These are phyloP conservation scores for Acacia concinna DNA, from an alignment of 331 rosid genomes.

Conservation along the genomic window DNA sequence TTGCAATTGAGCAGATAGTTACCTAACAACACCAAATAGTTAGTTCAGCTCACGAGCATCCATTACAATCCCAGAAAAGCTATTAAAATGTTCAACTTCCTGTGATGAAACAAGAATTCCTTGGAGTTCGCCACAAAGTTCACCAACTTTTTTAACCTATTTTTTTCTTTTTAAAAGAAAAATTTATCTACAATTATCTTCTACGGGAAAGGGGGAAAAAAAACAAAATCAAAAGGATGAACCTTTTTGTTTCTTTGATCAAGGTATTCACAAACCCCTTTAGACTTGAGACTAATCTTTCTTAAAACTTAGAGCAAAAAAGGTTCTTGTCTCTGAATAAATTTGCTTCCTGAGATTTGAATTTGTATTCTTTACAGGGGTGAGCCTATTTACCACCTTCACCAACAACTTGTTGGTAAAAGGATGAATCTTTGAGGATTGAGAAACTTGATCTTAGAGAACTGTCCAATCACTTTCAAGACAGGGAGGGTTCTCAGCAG, in stretches of 20 bases:
- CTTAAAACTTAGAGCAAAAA: too few species aligned
- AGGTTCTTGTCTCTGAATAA: too few species aligned
- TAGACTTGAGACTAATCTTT: too few species aligned
- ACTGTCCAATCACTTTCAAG: slow-evolving; percentile 67
- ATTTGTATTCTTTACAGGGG: too few species aligned
- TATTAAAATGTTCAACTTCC: neutral
- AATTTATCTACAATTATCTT: slow-evolving; percentile 59
- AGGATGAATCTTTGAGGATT: neutral
- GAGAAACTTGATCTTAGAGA: slow-evolving; percentile 38
- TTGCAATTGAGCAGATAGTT: neutral
- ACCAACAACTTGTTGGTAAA: too few species aligned
- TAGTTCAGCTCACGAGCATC: neutral
- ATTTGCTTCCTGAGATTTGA: too few species aligned
- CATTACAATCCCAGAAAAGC: neutral
- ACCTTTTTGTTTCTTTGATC: too few species aligned
- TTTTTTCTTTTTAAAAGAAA: neutral
- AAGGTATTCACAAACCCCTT: too few species aligned
- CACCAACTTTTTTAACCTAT: neutral
- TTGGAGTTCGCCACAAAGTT: slow-evolving; percentile 7
- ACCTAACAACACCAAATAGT: neutral
- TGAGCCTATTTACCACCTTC: too few species aligned
- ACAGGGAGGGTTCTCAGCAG: slow-evolving; percentile 37
- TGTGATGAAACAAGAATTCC: slow-evolving; percentile 9
- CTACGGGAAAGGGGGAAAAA: neutral
- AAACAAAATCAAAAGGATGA: too few species aligned